These are phyloP conservation scores for Pyronema domesticum DNA, from an alignment of 495 filamentous ascomycete species.

Conservation along the genomic window DNA sequence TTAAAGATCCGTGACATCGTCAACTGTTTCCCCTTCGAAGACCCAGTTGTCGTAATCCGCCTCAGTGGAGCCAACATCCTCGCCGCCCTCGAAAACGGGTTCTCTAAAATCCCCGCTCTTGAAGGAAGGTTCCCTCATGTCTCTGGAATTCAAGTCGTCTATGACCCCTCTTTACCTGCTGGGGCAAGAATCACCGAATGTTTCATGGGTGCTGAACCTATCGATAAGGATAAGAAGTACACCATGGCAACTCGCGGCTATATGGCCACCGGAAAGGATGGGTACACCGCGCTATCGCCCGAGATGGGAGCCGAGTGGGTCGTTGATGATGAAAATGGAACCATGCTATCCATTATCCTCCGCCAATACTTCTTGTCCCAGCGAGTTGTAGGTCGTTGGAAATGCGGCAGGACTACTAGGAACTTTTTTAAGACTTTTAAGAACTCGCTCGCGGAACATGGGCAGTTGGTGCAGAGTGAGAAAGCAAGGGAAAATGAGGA, in stretches of 20 bases:
- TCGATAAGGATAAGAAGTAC: constrained; percentile 45
- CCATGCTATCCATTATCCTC: constrained; percentile 65
- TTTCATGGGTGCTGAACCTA: constrained; percentile 38
- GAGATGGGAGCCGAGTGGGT: constrained; percentile 61
- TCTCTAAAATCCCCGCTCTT: constrained; percentile 60
- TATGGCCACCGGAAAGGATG: constrained; percentile 76
- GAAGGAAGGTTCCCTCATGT: constrained; percentile 71
- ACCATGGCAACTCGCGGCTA: constrained; percentile 44
- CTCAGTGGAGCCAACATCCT: constrained; percentile 47
- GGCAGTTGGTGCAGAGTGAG: constrained; percentile 42
- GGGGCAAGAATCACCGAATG: constrained; percentile 46
- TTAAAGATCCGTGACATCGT: constrained; percentile 57
- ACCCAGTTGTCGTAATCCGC: constrained; percentile 64
- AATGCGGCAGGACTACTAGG: constrained; percentile 36
- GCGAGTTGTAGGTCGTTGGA: constrained; percentile 62
- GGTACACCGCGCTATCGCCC: constrained; percentile 54
- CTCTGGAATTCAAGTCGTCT: constrained; percentile 57
- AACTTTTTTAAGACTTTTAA: constrained; percentile 5
- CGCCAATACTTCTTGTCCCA: constrained; percentile 78
- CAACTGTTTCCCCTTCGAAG: constrained; percentile 80
- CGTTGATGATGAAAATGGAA: constrained; percentile 67
- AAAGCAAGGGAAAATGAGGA: constrained; percentile 21
- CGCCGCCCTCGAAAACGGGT: constrained; percentile 64
- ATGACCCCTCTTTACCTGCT: constrained; percentile 39
- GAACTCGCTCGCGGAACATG: constrained; percentile 37